Evolutionary conservation across 805 yeast genomes (phyloP).

Genomic region (Candida montana): DNA sequence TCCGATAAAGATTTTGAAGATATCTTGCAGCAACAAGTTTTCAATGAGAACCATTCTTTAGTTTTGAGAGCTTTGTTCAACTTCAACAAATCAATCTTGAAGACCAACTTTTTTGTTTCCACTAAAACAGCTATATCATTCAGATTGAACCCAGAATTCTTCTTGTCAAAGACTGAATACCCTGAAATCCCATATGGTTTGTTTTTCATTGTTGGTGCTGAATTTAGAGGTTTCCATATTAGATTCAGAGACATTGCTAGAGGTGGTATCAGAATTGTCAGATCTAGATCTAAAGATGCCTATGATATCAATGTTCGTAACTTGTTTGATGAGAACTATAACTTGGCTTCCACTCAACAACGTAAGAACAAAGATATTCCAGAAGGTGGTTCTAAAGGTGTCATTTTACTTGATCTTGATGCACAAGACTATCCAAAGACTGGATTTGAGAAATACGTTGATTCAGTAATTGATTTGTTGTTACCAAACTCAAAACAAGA

Average conservation of each 20-base stretch:
- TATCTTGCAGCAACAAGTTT: constrained; percentile 59
- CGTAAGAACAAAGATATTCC: constrained; percentile 97
- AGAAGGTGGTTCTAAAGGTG: constrained; percentile 99
- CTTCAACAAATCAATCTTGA: constrained; percentile 82
- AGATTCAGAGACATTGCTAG: constrained; percentile 96
- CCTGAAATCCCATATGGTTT: constrained; percentile 92
- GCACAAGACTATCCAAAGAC: constrained; percentile 77
- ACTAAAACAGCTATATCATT: constrained; percentile 94
- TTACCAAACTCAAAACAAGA: constrained; percentile 81
- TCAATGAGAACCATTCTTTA: constrained; percentile 70
- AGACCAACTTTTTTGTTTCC: constrained; percentile 90
- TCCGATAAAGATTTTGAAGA: constrained; percentile 70
- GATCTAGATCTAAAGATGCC: constrained; percentile 79
- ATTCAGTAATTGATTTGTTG: constrained; percentile 77
- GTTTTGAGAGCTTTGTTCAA: constrained; percentile 77
- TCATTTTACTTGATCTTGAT: constrained; percentile 65
- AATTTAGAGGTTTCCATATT: constrained; percentile 95
- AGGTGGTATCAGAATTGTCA: constrained; percentile 96
- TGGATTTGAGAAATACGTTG: constrained; percentile 90
- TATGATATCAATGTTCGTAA: constrained; percentile 80
- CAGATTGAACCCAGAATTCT: constrained; percentile 72
- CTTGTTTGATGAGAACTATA: constrained; percentile 93
- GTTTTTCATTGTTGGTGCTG: constrained; percentile 93
- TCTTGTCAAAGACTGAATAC: constrained; percentile 80
- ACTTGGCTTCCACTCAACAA: constrained; percentile 93